These are phyloP conservation scores for Alternaria consortialis DNA, from an alignment of 2,329 filamentous ascomycete species.

Conservation along the genomic window DNA sequence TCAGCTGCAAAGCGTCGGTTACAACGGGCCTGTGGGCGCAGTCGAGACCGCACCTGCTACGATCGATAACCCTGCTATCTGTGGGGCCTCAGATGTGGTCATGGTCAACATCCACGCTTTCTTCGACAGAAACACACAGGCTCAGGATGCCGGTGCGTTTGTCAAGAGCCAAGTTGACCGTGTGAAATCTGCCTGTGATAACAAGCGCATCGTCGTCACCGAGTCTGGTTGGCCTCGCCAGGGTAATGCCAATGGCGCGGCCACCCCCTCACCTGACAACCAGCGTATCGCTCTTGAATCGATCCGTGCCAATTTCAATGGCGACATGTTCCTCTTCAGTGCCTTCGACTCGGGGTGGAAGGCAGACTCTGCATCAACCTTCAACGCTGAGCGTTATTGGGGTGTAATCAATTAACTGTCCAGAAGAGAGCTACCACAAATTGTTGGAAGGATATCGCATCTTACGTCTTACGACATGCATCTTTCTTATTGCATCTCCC, in stretches of 20 bases:
- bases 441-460: neutral
- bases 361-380: conserved; percentile 67
- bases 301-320: conserved; percentile 67
- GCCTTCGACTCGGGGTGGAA: conserved; percentile 87
- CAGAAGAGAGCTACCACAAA: neutral
- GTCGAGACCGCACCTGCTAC: conserved; percentile 80
- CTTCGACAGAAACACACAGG: conserved; percentile 72
- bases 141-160: conserved; percentile 72
- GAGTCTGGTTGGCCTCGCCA: conserved; percentile 86
- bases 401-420: conserved; percentile 56
- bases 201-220: conserved; percentile 75
- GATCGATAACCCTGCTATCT: conserved; percentile 73
- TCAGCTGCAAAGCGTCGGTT: conserved; percentile 70
- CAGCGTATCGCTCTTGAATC: conserved; percentile 72
- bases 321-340: conserved; percentile 75
- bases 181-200: conserved; percentile 58
- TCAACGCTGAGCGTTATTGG: conserved; percentile 80
- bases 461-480: conserved; percentile 8
- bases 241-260: conserved; percentile 70
- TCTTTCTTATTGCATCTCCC: conserved; percentile 4
- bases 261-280: conserved; percentile 73
- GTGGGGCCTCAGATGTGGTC: conserved; percentile 77
- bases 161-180: conserved; percentile 64
- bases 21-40: conserved; percentile 76
- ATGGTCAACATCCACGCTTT: conserved; percentile 86